These are phyloP conservation scores for Alternaria solani DNA, from an alignment of 2,329 filamentous ascomycete species.

Conservation along the genomic window DNA sequence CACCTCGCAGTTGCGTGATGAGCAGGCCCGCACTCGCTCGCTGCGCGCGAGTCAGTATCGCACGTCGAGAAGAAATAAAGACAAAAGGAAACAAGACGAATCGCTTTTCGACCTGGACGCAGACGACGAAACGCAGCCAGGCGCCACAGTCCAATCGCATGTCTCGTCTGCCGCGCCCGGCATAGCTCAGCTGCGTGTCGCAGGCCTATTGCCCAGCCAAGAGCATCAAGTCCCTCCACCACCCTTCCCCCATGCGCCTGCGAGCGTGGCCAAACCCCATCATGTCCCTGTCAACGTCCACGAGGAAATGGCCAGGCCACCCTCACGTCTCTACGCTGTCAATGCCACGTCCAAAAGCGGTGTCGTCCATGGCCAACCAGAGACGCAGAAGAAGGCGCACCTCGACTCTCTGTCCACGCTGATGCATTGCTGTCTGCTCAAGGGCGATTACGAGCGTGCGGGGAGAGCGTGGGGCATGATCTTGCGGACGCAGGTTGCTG, in stretches of 20 bases:
- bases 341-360: constrained; percentile 23
- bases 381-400: constrained; percentile 61
- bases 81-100: constrained; percentile 27
- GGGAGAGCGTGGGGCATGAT: constrained; percentile 78
- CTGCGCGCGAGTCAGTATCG: constrained; percentile 46
- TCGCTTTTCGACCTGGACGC: constrained; percentile 24
- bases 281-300: constrained; percentile 41
- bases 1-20: constrained; percentile 39
- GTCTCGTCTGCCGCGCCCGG: constrained; percentile 31
- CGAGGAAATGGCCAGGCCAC: constrained; percentile 52
- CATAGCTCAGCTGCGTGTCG: constrained; percentile 48
- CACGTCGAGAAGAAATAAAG: constrained; percentile 32
- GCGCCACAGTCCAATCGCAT: constrained; percentile 24
- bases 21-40: constrained; percentile 40
- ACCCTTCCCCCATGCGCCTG: constrained; percentile 57
- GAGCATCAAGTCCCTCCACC: constrained; percentile 49
- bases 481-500: constrained; percentile 66
- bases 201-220: constrained; percentile 52
- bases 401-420: constrained; percentile 72
- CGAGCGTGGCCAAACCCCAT: constrained; percentile 21
- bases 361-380: constrained; percentile 21
- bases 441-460: constrained; percentile 75
- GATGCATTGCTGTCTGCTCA: constrained; percentile 75
- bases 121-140: constrained; percentile 17
- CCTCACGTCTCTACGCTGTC: constrained; percentile 52